Evolutionary conservation across 1,284 basidiomycete genomes (phyloP).

Genomic region (Malassezia sp.): DNA sequence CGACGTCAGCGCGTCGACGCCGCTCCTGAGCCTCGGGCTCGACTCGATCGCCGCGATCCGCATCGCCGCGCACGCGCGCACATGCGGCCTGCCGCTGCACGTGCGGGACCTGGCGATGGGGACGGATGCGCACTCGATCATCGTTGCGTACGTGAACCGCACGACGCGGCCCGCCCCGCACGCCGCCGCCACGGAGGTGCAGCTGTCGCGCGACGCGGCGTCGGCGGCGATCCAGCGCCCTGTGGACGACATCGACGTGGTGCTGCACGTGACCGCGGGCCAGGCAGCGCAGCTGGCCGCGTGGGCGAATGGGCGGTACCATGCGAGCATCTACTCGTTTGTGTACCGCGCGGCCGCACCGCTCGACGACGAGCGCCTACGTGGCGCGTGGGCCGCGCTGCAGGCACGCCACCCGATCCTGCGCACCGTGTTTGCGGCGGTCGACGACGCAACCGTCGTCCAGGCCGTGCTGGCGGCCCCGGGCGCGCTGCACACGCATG

Average conservation of each 20-base stretch:
- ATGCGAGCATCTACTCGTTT: constrained; percentile 25
- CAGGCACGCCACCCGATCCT: constrained; percentile 25
- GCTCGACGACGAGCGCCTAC: constrained; percentile 9
- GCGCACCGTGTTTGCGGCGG: constrained; percentile 23
- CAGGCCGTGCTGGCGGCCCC: constrained; percentile 19
- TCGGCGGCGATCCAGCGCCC: not conserved
- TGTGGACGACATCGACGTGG: constrained; percentile 15
- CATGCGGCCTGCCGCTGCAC: constrained; percentile 19
- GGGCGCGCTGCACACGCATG: not conserved
- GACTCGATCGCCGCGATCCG: constrained; percentile 41
- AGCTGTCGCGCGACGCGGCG: not conserved
- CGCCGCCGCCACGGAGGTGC: not conserved
- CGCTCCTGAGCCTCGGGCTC: constrained; percentile 29
- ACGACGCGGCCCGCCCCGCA: not conserved
- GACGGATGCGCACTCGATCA: constrained; percentile 15
- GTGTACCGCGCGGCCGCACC: constrained; percentile 16
- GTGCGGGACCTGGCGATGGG: constrained; percentile 24
- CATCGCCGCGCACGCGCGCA: constrained; percentile 28
- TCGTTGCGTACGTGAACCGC: constrained; percentile 1
- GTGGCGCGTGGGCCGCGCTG: constrained; percentile 23
- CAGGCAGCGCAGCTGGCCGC: constrained; percentile 27
- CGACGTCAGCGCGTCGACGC: constrained; percentile 18
- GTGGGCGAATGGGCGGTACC: constrained; percentile 16
- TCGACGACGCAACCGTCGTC: constrained; percentile 11
- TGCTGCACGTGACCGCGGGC: constrained; percentile 27